These are phyloP conservation scores for Boletellus ananas DNA, from an alignment of 768 basidiomycete species.

Conservation along the genomic window DNA sequence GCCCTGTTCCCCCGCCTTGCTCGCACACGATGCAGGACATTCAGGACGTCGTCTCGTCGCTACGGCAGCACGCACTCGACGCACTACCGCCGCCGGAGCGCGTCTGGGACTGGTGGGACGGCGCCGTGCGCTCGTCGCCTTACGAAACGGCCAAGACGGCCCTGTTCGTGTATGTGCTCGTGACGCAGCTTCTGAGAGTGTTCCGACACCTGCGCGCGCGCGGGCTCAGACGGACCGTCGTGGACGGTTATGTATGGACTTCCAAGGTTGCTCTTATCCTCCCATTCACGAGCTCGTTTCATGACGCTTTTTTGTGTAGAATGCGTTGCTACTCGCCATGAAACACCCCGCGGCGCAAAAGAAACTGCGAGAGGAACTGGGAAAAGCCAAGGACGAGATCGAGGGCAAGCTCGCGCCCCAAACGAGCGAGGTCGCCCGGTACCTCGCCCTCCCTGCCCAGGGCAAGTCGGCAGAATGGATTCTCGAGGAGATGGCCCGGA, in stretches of 20 bases:
- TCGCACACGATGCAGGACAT: constrained; percentile 6
- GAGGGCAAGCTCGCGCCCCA: constrained; percentile 65
- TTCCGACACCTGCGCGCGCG: constrained; percentile 37
- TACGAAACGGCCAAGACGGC: constrained; percentile 31
- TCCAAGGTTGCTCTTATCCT: too few relatives aligned
- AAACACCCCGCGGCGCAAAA: constrained; percentile 56
- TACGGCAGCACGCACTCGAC: constrained; percentile 2
- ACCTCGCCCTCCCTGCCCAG: constrained; percentile 60
- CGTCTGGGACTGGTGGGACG: constrained; percentile 14
- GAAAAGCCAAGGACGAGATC: constrained; percentile 59
- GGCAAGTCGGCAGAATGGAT: constrained; percentile 75
- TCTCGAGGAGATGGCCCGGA: constrained; percentile 69
- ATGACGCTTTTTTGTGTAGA: constrained; percentile 32
- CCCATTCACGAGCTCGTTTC: too few relatives aligned
- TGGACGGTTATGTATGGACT: constrained; percentile 28
- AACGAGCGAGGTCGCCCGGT: constrained; percentile 56
- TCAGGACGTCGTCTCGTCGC: constrained; percentile 1
- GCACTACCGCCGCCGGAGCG: neutral
- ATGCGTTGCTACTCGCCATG: constrained; percentile 52
- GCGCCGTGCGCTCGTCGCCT: constrained; percentile 11
- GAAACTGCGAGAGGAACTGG: constrained; percentile 62
- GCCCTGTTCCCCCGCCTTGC: neutral
- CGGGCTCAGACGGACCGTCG: constrained; percentile 28
- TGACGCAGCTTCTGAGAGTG: constrained; percentile 21
- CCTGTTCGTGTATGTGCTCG: constrained; percentile 34